Evolutionary conservation across 2,329 filamentous ascomycete genomes (phyloP), one percentile per base, ranked within the genome.

Genomic region (Hortaea werneckii): DNA sequence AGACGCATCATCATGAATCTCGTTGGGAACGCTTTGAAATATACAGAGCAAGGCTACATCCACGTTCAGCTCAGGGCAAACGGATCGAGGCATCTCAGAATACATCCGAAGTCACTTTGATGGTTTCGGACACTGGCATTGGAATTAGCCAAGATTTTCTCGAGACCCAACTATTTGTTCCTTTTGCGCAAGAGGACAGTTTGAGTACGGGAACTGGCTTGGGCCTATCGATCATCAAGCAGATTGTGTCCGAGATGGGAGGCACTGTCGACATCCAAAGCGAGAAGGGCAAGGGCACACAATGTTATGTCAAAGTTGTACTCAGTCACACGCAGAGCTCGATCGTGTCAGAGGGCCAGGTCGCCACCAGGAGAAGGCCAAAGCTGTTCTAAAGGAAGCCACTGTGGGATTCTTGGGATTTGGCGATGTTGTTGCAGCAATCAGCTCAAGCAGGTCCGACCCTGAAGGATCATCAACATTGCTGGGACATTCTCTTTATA

Each of bases 11-110:
- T 40, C 3, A n/a, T 40, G 37, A 40, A 40, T 4, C 11, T 40
- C 37, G 9, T 40, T 13, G 37, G 37, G 3, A 40, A 40, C 37
- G 37, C 37, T n/a, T 9, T 40, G 11, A 40, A 40, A 13, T 40
- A 40, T 26, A 10, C 37, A 9, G 9, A 10, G 20, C 8, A 40
- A 26, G 37, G 37, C 2, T 8, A 65, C 63, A 13, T 51, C 65
- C 12, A 57, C 59, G 5, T 61, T 65, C 13, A 10, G 37, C 13
- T 40, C 9, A 13, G 20, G 9, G 37, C 37, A 10, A 12, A 12
- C 32, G 32, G 9, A 10, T 3, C 9, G n/a, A 35, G 32, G 32
- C 9, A 4, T 10, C 9, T 2, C 10, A 40, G 8, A 13, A 20
- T 9, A 40, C 37, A 2, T 10, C 11, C 2, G 13, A 40, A 4